These are phyloP conservation scores for Candida freyschussii DNA, from an alignment of 1,139 yeast genomes.

Conservation along the genomic window DNA sequence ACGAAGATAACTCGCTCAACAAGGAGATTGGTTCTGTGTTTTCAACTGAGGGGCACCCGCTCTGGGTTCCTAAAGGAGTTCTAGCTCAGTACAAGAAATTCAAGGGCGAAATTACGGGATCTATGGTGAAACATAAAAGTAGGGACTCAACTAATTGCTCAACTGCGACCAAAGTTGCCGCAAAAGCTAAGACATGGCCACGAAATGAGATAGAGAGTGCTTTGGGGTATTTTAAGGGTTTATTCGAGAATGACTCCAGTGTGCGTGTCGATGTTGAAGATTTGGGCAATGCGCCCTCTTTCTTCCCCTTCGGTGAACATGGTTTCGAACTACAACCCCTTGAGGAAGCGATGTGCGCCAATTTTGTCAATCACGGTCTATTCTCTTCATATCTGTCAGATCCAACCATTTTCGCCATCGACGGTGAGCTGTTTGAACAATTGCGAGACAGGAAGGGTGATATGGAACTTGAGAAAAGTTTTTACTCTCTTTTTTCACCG, in stretches of 20 bases:
- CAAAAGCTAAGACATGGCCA: constrained; percentile 13
- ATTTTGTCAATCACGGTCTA: constrained; percentile 1
- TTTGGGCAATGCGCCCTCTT: not conserved
- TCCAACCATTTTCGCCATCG: constrained; percentile 13
- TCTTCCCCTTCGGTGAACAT: too few relatives aligned
- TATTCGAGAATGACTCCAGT: constrained; percentile 7
- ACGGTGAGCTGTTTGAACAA: constrained; percentile 13
- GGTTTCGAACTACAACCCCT: constrained; percentile 5
- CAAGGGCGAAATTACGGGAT: constrained; percentile 3
- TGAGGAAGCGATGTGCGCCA: constrained; percentile 9
- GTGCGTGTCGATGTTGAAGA: not conserved
- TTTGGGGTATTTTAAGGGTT: constrained; percentile 11
- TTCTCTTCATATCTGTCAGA: constrained; percentile 10
- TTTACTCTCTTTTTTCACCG: constrained; percentile 13
- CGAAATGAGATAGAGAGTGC: constrained; percentile 10
- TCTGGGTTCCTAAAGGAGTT: constrained; percentile 50
- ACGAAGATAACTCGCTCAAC: constrained; percentile 56
- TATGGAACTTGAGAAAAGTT: constrained; percentile 6
- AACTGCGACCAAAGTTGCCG: constrained; percentile 3
- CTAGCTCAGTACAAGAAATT: constrained; percentile 20
- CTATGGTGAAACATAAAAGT: not conserved
- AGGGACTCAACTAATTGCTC: not conserved
- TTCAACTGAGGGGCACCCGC: constrained; percentile 92
- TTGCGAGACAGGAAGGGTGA: constrained; percentile 5
- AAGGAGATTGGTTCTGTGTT: constrained; percentile 51